Base-by-base conservation (phyloP, 2,329 filamentous ascomycete genomes). In the Fusarium keratoplasticum region DNA sequence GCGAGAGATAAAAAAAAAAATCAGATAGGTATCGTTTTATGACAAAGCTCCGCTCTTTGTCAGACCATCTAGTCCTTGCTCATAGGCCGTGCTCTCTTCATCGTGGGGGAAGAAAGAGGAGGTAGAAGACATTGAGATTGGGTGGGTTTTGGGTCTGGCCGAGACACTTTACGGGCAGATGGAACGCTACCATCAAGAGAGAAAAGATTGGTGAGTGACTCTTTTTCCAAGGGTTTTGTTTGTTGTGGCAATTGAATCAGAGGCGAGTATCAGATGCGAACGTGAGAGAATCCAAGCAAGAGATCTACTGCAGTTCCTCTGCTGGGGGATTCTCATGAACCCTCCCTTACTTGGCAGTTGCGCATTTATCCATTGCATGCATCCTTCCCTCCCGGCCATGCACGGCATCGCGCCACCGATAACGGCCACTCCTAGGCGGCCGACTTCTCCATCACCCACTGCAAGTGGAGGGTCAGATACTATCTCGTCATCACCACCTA, bases 391-490 rank as follows among this genome's bases (percentile, higher is more conserved):
- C 18, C 38, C 42, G 22, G 35, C 7, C 11, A 73, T 73, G 66
- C 72, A 61, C 59, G 27, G 61, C 72, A 70, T 74, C 69, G 72
- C 61, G 61, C 67, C 55, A 70, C 72, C 72, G 69, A 74, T 75
- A 75, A 72, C 72, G 69, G 72, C 69, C 16, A 47, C 42, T 16
- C 22, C 36, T 47, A 47, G 42, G 47, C 47, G 47, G 47, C 47
- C 25, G 44, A 50, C 44, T 29, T 11, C 14, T 27, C 25, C 44
- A 27, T 50, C 44, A 3, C 25, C 44, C 44, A 50, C 44, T 25
- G 3, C 20, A 14, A 18, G 20, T 25, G 1, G 42, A 44, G 20
- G 20, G 22, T 25, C 13, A 20, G 35, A 50, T 33, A 67, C 52
- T 47, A 50, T 50, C 66, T 22, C n/a, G 50, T 14, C n/a, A 1